phyloP scores from a whole-genome alignment of 176 grass and related monocot species.

The Raddia guianensis region DNA sequence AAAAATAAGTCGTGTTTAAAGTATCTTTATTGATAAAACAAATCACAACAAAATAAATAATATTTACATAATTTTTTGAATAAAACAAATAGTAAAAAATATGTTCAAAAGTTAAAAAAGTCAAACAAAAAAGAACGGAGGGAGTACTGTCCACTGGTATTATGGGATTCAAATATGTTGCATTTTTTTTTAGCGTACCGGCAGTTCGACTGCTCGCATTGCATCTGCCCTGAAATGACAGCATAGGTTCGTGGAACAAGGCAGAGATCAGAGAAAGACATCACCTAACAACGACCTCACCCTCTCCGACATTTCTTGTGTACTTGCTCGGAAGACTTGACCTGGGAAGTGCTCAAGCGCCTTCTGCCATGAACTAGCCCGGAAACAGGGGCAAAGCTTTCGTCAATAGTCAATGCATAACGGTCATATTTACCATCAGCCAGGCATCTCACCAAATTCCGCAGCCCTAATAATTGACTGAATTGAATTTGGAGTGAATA shows the following conservation, averaged over 20 bases:
- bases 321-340: constrained; percentile 27
- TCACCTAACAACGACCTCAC: constrained; percentile 4
- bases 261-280: not conserved
- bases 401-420: constrained; percentile 6
- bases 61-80: too few species aligned
- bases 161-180: too few species aligned
- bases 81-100: too few species aligned
- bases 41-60: too few species aligned
- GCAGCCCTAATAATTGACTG: not conserved
- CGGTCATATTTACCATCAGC: not conserved
- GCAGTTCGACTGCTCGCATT: not conserved
- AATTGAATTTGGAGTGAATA: not conserved
- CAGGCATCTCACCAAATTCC: not conserved
- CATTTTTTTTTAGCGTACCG: too few species aligned
- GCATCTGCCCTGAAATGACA: not conserved
- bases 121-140: too few species aligned
- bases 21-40: too few species aligned
- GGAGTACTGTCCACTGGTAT: too few species aligned
- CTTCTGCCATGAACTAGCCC: not conserved
- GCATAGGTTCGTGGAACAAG: not conserved
- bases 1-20: too few species aligned
- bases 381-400: not conserved
- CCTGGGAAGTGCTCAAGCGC: not conserved
- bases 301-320: not conserved
- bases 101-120: too few species aligned